Conservation (phyloP, 768 basidiomycete species). For the Rhodotorula babjevae region DNA sequence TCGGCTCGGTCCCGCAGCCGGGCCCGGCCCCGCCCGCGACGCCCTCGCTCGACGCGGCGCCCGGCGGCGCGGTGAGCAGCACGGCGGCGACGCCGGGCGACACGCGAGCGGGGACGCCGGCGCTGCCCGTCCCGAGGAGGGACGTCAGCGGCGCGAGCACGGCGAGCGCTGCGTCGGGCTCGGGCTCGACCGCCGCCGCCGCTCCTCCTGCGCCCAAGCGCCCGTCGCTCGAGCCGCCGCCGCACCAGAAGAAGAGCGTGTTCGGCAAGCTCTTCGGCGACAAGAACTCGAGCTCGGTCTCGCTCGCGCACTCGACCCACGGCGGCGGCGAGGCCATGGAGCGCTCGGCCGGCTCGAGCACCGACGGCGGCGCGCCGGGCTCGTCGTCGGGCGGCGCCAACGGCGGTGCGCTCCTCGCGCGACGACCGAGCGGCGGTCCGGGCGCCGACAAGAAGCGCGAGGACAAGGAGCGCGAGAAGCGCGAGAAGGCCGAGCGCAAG, state of each 20-base stretch:
- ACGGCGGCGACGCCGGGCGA: conserved; percentile 12
- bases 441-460: conserved; percentile 2
- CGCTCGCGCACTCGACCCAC: not conserved
- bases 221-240: not conserved
- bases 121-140: not conserved
- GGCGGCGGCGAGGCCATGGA: not conserved
- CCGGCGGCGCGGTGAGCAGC: not conserved
- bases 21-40: not conserved
- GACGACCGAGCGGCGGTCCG: not conserved
- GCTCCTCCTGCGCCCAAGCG: conserved; percentile 7
- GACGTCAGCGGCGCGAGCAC: not conserved
- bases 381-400: not conserved
- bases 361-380: not conserved
- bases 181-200: not conserved
- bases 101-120: not conserved
- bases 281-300: conserved; percentile 10
- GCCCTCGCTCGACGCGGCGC: not conserved
- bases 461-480: conserved; percentile 20
- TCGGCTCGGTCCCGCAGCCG: not conserved
- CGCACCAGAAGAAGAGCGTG: conserved; percentile 29
- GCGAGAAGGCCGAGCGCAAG: conserved; percentile 20
- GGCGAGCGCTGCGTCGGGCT: not conserved
- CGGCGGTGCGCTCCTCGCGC: not conserved
- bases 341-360: not conserved
- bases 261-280: conserved; percentile 38